Evolutionary conservation across 768 basidiomycete genomes (phyloP), one percentile per base, ranked within the genome.

Genomic region (Mycena alexandri): DNA sequence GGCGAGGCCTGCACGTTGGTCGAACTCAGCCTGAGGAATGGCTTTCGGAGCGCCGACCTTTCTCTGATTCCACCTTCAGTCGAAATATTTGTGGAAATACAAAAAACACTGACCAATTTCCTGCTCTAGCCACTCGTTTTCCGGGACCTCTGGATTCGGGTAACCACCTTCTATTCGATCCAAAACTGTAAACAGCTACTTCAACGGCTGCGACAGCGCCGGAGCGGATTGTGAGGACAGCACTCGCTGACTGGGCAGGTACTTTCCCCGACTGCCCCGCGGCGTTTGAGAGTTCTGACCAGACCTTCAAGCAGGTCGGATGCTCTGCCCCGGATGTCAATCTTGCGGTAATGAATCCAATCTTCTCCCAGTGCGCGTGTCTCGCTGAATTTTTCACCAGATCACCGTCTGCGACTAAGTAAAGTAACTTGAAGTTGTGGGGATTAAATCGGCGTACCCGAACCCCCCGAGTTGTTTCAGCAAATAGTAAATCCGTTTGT

Each of bases 11-110:
- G 83, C 68, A 81, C 77, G 6, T 67, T 80, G 11, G 69, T 83
- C 36, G 82, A 82, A 66, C 76, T 75, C 12, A 83, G 80, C 17
- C 72, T 84, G 43, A 60, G 21, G 25, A 80, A 83, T 71, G 80
- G 79, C 5, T 59, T 71, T 29, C 80, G 79, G n/a, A n/a, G n/a
- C n/a, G 25, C 76, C 10, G 81, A 82, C 65, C 72, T 82, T 52
- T 77, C 78, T 29, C 71, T 83, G 17, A 84, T 85, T 47, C 74
- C 82, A 19, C 82, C 82, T 82, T 84, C 67, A 58, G 82, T 74
- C 17, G 33, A 19, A 16, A 72, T 71, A 29, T 29, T 29, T 29
- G 29, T 29, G 29, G 29, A 29, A 6, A 29, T 14, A 71, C 70
- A 42, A 21, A 24, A n/a, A 21, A 16, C 41, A 5, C 13, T 44